Evolutionary conservation across 495 filamentous ascomycete genomes (phyloP).

Genomic region (Articulospora tetracladia): DNA sequence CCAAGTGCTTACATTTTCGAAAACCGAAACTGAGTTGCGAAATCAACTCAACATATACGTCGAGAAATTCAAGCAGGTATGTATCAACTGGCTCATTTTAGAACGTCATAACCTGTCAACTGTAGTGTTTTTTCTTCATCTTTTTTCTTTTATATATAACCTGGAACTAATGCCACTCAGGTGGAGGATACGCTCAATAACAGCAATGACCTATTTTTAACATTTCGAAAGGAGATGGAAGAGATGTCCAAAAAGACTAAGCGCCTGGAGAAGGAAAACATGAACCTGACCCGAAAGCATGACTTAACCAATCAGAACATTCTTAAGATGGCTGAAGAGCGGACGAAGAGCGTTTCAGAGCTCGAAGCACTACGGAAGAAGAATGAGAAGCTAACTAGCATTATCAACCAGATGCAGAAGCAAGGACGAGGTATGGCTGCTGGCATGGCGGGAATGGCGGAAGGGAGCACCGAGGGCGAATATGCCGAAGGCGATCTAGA

Average conservation of each 20-base stretch:
- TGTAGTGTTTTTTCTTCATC: background rate
- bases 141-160: slow-evolving; percentile 5
- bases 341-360: slow-evolving; percentile 75
- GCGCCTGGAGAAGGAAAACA: slow-evolving; percentile 93
- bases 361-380: slow-evolving; percentile 80
- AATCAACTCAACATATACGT: slow-evolving; percentile 98
- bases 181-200: slow-evolving; percentile 99
- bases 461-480: slow-evolving; percentile 41
- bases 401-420: slow-evolving; percentile 91
- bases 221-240: slow-evolving; percentile 99
- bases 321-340: slow-evolving; percentile 96
- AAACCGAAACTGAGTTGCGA: slow-evolving; percentile 89
- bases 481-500: slow-evolving; percentile 62
- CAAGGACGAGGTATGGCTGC: slow-evolving; percentile 71
- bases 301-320: slow-evolving; percentile 93
- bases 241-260: slow-evolving; percentile 99
- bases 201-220: slow-evolving; percentile 96
- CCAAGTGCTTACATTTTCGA: slow-evolving; percentile 93
- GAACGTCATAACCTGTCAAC: background rate
- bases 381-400: slow-evolving; percentile 85
- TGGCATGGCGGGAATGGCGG: slow-evolving; percentile 52
- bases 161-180: slow-evolving; percentile 40
- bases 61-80: slow-evolving; percentile 99
- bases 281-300: slow-evolving; percentile 85
- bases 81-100: slow-evolving; percentile 22